Base-by-base conservation (phyloP, 2,329 filamentous ascomycete species). In the Knoxdaviesia capensis region DNA sequence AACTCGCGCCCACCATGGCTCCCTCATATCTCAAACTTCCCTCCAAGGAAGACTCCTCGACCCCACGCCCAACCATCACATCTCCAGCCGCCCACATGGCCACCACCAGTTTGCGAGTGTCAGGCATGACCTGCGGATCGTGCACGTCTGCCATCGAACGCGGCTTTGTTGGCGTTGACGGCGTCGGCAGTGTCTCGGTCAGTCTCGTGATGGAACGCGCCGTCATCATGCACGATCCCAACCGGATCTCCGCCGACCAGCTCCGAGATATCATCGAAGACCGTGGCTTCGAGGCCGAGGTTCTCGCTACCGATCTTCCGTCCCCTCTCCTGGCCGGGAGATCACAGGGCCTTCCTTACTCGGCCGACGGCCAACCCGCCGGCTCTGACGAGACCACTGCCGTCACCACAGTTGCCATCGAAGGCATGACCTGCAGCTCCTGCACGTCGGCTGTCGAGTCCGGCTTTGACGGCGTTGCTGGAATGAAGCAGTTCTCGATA, bases 61-160 rank as follows among this genome's bases (percentile, higher is more conserved):
- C 38, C 50, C 37, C 31, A 49, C 47, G 34, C 50, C 53, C 20
- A 33, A 55, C 54, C 9, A 50, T 62, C 20, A 53, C 52, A 31
- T 55, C 56, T 41, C 54, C 59, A 32, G 66, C 69, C 34, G 63
- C 69, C 46, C 75, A 79, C 56, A 80, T 92, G 75, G 84, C 84
- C 35, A 93, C 83, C 8, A 96, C 90, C 32, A 94, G 87, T 20
- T 63, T 98, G 46, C 83, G 80, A 53, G 80, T 98, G 36, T 85
- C 81, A 50, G 90, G 90, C 51, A 98, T 80, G 76, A 80, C 77
- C 70, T 98, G 90, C 62, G 87, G 88, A 55, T 80, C 88, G 51
- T 98, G 90, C 58, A 94, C 88, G 31, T 92, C 87, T 38, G 80
- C 90, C n/a, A 80, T 98, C 51, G 88, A 96, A 67, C 74, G 80